Conservation (phyloP, 1,139 yeast species). For the Candida glucosophila region DNA sequence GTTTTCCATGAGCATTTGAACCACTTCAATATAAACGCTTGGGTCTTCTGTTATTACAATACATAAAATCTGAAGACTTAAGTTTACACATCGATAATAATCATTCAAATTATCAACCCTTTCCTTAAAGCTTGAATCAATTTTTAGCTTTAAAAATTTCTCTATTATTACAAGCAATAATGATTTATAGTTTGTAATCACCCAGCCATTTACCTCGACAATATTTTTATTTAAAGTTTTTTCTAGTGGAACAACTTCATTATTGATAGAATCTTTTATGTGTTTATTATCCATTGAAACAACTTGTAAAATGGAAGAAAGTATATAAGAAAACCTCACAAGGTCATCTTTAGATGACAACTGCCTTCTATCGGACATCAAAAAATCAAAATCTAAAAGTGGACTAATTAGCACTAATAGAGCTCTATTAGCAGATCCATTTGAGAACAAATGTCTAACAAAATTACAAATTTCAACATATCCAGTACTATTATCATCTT, state of each 20-base stretch:
- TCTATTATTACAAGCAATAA: slow-evolving; percentile 40
- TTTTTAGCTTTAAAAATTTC: slow-evolving; percentile 27
- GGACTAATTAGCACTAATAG: slow-evolving; percentile 50
- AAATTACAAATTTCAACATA: slow-evolving; percentile 46
- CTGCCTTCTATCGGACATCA: slow-evolving; percentile 10
- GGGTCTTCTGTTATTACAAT: slow-evolving; percentile 50
- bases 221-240: slow-evolving; percentile 29
- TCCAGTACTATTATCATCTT: slow-evolving; percentile 38
- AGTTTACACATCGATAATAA: slow-evolving; percentile 20
- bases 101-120: slow-evolving; percentile 12
- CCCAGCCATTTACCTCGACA: slow-evolving; percentile 36
- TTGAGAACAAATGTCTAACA: slow-evolving; percentile 40
- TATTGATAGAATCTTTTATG: slow-evolving; percentile 38
- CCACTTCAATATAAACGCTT: slow-evolving; percentile 34
- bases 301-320: slow-evolving; percentile 43
- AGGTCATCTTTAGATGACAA: slow-evolving; percentile 41
- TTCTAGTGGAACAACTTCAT: slow-evolving; percentile 50
- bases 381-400: slow-evolving; percentile 31
- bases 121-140: slow-evolving; percentile 17
- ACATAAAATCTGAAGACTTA: slow-evolving; percentile 33
- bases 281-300: slow-evolving; percentile 34
- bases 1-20: slow-evolving; percentile 18
- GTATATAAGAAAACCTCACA: slow-evolving; percentile 48
- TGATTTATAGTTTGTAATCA: slow-evolving; percentile 55
- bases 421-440: slow-evolving; percentile 52